A percentile compares a stretch with the other conserved stretches of the same genome.
These are phyloP conservation scores for Beverwykella pulmonaria DNA, from an alignment of 495 filamentous ascomycete species.

Conservation along the genomic window DNA sequence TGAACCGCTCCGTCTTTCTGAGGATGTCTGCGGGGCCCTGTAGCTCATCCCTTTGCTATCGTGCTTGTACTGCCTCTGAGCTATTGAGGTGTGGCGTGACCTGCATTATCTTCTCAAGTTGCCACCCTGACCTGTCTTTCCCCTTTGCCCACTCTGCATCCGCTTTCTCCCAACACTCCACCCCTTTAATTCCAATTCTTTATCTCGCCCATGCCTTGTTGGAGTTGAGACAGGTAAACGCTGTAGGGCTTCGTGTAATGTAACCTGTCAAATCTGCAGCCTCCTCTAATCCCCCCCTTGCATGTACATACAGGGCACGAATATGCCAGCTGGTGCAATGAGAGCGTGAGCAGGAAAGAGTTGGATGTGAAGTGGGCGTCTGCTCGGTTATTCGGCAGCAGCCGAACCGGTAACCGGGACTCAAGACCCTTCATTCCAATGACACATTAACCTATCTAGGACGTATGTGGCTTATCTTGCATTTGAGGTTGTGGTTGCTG, in stretches of 20 bases:
- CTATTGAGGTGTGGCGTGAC: slow-evolving; percentile 25
- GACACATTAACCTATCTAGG: slow-evolving; percentile 18
- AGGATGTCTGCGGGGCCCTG: neutral
- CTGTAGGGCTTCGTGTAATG: slow-evolving; percentile 22
- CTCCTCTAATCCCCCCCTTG: slow-evolving; percentile 11
- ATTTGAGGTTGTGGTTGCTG: slow-evolving; percentile 16
- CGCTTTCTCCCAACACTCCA: neutral
- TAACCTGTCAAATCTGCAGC: slow-evolving; percentile 32
- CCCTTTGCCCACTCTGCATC: neutral
- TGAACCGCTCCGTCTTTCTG: neutral
- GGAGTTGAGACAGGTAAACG: slow-evolving; percentile 15
- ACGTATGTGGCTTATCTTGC: slow-evolving; percentile 22
- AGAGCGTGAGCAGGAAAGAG: neutral
- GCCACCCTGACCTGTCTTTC: slow-evolving; percentile 17
- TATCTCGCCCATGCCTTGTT: slow-evolving; percentile 20
- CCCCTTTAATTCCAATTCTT: slow-evolving; percentile 7
- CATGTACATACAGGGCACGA: neutral
- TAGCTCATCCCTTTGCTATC: slow-evolving; percentile 11
- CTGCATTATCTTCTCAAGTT: slow-evolving; percentile 13
- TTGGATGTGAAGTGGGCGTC: neutral
- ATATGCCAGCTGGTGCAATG: slow-evolving; percentile 18
- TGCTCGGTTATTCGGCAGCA: slow-evolving; percentile 30
- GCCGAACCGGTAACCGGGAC: slow-evolving; percentile 33
- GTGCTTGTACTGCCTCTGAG: slow-evolving; percentile 18
- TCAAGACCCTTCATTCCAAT: slow-evolving; percentile 30